Base-by-base conservation (phyloP, 176 grass and related monocot genomes). In the Dendrocalamus sinicus region DNA sequence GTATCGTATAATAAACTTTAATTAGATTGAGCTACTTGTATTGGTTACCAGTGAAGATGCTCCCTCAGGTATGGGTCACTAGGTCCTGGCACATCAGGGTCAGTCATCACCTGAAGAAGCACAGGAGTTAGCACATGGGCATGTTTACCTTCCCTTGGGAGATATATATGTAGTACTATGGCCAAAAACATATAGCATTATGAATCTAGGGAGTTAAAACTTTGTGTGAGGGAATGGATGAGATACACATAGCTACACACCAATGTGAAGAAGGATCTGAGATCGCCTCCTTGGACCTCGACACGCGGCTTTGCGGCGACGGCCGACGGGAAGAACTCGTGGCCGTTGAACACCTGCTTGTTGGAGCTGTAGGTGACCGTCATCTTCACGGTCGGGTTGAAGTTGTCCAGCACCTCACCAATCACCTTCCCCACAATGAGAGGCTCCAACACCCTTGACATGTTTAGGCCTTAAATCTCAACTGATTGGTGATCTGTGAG, bases 191-290 rank as follows among this genome's bases (percentile, higher is more conserved):
- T 65, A 81, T 46, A 8, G 12, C 13, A 54, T 15, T 3, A 40
- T 67, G 15, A 12, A 57, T 17, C 24, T 59, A 48, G 54, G 32
- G 12, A 68, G 50, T 6, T 9, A 6, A 57, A 9, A 57, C 54
- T 57, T 20, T 58, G 19, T n/a, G 55, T 58, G 19, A 9, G 19
- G 3, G 16, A 61, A 61, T 3, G 45, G 19, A 16, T 63, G 53
- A 88, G 55, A 28, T 40, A 59, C 12, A 30, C 54, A 45, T 67
- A 59, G 37, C 60, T 86, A 32, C 68, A 70, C 85, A 96, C 94
- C 85, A 97, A 89, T 72, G 92, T 97, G 90, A 97, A 97, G 77
- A 94, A 85, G 64, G 92, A 90, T 72, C 92, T 92, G 76, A 97
- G 76, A 13, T 97, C 94, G 5, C 88, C 90, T 12, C 90, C 90